Conservation (phyloP, 805 yeast species). For the Ogataea siamensis region DNA sequence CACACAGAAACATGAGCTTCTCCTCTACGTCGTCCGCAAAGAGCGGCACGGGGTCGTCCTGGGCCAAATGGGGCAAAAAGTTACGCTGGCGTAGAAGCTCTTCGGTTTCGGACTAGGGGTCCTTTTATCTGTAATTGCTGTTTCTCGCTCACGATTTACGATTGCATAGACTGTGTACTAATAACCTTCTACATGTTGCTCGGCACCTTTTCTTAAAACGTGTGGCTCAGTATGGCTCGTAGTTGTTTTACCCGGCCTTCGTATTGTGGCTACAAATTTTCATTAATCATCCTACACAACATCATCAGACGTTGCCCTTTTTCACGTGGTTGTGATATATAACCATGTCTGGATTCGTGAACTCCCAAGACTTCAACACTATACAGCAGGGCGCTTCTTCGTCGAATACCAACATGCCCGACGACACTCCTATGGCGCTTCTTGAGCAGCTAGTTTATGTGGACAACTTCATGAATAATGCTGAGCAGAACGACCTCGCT, state of each 20-base stretch:
- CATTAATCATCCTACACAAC: neutral
- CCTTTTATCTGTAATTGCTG: neutral
- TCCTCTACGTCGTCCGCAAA: slow-evolving; percentile 10
- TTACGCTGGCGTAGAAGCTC: slow-evolving; percentile 10
- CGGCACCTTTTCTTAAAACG: slow-evolving; percentile 1
- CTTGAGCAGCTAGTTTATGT: slow-evolving; percentile 78
- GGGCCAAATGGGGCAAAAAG: slow-evolving; percentile 11
- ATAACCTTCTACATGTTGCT: neutral
- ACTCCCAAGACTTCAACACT: slow-evolving; percentile 3
- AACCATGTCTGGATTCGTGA: slow-evolving; percentile 9
- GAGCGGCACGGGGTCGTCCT: slow-evolving; percentile 7
- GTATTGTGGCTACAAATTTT: slow-evolving; percentile 4
- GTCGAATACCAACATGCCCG: slow-evolving; percentile 14
- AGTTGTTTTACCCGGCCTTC: slow-evolving; percentile 7
- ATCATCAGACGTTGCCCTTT: slow-evolving; percentile 3
- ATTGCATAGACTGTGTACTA: slow-evolving; percentile 5
- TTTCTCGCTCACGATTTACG: slow-evolving; percentile 4
- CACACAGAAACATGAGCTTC: slow-evolving; percentile 13
- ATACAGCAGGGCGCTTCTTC: slow-evolving; percentile 3
- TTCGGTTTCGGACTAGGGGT: slow-evolving; percentile 4
- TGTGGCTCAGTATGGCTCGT: neutral
- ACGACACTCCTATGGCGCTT: slow-evolving; percentile 44
- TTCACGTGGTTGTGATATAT: neutral
- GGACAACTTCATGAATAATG: slow-evolving; percentile 67
- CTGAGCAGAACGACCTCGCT: slow-evolving; percentile 32